Base-by-base conservation (phyloP, 257 asterid genomes). In the Solanum neorickii region DNA sequence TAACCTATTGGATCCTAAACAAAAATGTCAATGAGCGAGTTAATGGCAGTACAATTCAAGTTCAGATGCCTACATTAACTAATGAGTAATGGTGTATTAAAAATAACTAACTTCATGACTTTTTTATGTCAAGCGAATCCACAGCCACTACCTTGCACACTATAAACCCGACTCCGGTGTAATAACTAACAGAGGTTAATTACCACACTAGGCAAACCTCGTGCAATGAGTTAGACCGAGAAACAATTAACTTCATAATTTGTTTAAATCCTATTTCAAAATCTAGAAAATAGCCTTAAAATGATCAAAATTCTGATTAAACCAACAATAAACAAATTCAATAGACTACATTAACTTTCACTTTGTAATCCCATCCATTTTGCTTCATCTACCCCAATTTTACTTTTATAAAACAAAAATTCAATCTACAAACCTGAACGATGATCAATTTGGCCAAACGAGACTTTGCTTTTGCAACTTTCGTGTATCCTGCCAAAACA, bases 381-480 rank as follows among this genome's bases (percentile, higher is more conserved):
- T 21, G 6, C 29, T 23, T 60, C 69, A 12, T 21, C 29, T 60
- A 9, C 69, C 69, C 33, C 72, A 12, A 25, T 5, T 65, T 65
- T n/a, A 65, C 18, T 11, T 65, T n/a, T 23, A 18, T 56, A 18
- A 56, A 56, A 18, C n/a, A 18, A 0, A 60, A 41, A 31, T 44
- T 52, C 78, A 70, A 25, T 12, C 56, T 13, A n/a, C 29, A 86
- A 86, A 96, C 99, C 98, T 97, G 98, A 87, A 90, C 86, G 66
- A 91, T 83, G 85, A 96, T 91, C 77, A 94, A 84, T 23, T 86
- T 59, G 88, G 94, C 88, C 80, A 97, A 96, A 37, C 90, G 95
- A 85, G 94, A 91, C 93, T 94, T 97, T 82, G 94, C 97, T 52
- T 88, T 86, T 23, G 98, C 94, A 10, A 97, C 99, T 87, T 90